Evolutionary conservation across 2,329 filamentous ascomycete species (phyloP).

Genomic region (Hymenotorrendiella dingleyae): DNA sequence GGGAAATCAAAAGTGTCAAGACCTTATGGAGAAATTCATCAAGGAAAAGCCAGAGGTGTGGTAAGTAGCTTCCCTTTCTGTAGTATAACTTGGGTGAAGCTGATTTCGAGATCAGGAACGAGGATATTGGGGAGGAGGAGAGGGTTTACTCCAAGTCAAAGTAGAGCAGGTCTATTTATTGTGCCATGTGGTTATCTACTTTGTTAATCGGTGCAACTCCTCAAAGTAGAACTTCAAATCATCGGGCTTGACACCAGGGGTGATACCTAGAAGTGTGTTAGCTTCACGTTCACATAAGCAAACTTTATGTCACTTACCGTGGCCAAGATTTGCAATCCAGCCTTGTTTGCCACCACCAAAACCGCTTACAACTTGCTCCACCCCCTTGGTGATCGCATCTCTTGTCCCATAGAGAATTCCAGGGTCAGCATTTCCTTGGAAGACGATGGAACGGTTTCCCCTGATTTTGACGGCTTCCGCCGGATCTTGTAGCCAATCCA

Average conservation of each 20-base stretch:
- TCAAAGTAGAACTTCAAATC: slow-evolving; percentile 90
- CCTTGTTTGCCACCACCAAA: slow-evolving; percentile 77
- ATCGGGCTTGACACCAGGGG: slow-evolving; percentile 89
- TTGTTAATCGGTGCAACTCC: slow-evolving; percentile 73
- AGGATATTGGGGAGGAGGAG: slow-evolving; percentile 49
- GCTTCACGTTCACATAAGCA: background rate
- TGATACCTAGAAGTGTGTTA: slow-evolving; percentile 60
- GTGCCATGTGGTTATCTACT: slow-evolving; percentile 32
- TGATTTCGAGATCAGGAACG: slow-evolving; percentile 40
- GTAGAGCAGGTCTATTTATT: too few relatives aligned
- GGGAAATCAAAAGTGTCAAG: slow-evolving; percentile 57
- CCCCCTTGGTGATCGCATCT: slow-evolving; percentile 73
- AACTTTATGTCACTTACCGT: slow-evolving; percentile 56
- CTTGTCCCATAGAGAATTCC: slow-evolving; percentile 84
- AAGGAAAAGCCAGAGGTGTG: slow-evolving; percentile 66
- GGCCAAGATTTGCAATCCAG: slow-evolving; percentile 96
- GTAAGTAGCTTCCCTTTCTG: slow-evolving; percentile 35
- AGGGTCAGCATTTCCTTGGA: slow-evolving; percentile 95
- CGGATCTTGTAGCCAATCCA: slow-evolving; percentile 93
- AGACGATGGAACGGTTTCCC: slow-evolving; percentile 64
- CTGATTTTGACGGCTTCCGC: slow-evolving; percentile 77
- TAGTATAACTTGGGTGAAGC: background rate
- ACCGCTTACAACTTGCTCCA: slow-evolving; percentile 80
- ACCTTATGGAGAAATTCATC: slow-evolving; percentile 68
- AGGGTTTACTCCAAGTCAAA: slow-evolving; percentile 37